These are phyloP conservation scores for Aspergillus felis DNA, from an alignment of 2,329 filamentous ascomycete genomes.

Conservation along the genomic window DNA sequence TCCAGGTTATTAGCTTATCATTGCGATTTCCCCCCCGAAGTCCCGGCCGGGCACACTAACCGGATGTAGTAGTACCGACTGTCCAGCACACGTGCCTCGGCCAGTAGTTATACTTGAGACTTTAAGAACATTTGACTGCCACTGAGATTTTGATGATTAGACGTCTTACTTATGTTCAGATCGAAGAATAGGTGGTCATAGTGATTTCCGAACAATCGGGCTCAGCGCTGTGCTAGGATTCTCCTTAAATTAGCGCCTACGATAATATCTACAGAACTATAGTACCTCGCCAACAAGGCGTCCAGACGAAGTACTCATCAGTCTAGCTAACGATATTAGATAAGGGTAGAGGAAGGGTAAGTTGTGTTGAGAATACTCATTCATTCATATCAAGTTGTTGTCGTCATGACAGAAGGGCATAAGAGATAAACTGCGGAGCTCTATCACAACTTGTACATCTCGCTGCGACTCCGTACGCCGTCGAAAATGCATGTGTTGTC, in stretches of 20 bases:
- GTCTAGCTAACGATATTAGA: no score
- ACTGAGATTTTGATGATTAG: background rate
- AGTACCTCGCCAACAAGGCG: no score
- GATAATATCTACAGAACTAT: background rate
- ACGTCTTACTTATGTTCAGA: background rate
- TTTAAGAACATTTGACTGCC: background rate
- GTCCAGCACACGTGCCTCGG: background rate
- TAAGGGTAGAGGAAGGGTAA: background rate
- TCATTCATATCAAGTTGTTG: background rate
- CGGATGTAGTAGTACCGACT: background rate
- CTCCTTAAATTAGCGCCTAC: background rate
- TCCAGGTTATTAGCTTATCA: background rate
- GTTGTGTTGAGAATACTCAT: background rate
- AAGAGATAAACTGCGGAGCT: background rate
- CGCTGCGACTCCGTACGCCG: slow-evolving; percentile 54
- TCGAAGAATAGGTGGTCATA: background rate
- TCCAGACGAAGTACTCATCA: no score
- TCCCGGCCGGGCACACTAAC: background rate
- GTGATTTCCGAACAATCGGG: background rate
- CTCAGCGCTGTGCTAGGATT: background rate
- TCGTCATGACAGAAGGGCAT: background rate
- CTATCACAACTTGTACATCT: slow-evolving; percentile 47
- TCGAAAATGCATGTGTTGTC: slow-evolving; percentile 63
- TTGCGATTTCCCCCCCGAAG: background rate
- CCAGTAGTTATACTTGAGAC: background rate